phyloP scores from a whole-genome alignment of 495 filamentous ascomycete species.

The Penicillium mononematosum region DNA sequence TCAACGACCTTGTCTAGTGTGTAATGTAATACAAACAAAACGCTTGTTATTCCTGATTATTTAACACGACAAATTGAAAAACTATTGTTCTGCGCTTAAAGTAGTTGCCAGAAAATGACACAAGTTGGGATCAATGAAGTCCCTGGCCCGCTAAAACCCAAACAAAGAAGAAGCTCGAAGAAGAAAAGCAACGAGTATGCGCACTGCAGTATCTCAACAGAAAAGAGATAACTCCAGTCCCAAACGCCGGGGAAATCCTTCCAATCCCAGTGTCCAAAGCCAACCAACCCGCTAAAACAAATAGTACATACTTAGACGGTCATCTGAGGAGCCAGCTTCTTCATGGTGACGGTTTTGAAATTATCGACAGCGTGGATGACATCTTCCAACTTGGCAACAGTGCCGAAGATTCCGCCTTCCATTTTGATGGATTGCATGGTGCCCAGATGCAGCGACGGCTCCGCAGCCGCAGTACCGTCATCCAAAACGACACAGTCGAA shows the following conservation, averaged over 20 bases:
- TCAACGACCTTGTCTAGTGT: background rate
- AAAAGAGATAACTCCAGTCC: slow-evolving; percentile 21
- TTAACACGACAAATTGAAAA: background rate
- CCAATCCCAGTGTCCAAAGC: slow-evolving; percentile 12
- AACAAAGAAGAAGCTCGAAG: background rate
- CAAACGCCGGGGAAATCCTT: slow-evolving; percentile 11
- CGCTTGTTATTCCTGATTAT: background rate
- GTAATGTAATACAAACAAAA: background rate
- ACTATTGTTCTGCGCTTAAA: background rate
- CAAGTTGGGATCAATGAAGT: background rate
- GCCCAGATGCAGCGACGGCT: slow-evolving; percentile 47
- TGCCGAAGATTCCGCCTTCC: slow-evolving; percentile 61
- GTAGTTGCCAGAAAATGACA: background rate
- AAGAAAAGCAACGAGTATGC: slow-evolving; percentile 1
- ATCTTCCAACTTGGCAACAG: slow-evolving; percentile 48
- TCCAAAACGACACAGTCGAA: slow-evolving; percentile 64
- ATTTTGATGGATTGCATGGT: slow-evolving; percentile 54
- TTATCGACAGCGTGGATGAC: slow-evolving; percentile 49
- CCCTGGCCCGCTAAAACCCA: background rate
- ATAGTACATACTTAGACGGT: slow-evolving; percentile 20
- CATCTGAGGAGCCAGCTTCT: slow-evolving; percentile 48
- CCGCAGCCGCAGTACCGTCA: slow-evolving; percentile 53
- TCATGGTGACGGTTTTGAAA: slow-evolving; percentile 45
- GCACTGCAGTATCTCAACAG: slow-evolving; percentile 6
- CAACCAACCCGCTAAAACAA: slow-evolving; percentile 18